Base-by-base conservation (phyloP, 164 flowering plant genomes). In the Protea cynaroides region DNA sequence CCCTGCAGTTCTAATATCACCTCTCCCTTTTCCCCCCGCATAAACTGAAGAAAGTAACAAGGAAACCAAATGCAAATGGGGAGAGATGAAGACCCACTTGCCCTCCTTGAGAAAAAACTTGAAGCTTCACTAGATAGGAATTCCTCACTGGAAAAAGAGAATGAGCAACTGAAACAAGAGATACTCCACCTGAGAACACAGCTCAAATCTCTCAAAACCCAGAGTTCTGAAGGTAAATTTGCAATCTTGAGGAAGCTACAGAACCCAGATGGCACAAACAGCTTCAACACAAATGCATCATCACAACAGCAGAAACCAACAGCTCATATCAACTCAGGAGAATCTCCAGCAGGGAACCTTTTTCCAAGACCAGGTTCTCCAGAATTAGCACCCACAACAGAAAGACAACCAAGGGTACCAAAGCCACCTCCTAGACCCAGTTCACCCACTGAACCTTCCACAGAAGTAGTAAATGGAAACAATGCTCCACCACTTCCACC, bases 111-210 rank as follows among this genome's bases (percentile, higher is more conserved):
- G 75, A 77, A 70, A 71, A 81, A 86, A 47, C 78, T 81, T 0
- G 79, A 76, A 65, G 77, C 78, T 58, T 69, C 78, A 17, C 62
- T 70, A 22, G 73, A 61, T 61, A 82, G 72, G 69, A 80, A 65
- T 47, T 68, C 53, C 17, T 67, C 40, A 3, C 74, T 89, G 65
- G 84, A 79, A 80, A 77, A 73, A 62, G 89, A 89, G 71, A 89
- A 89, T 58, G 76, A 75, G 58, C 87, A 84, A 50, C 74, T 89
- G 25, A 80, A 73, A 65, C 86, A 81, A 65, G 92, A 89, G 78
- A 70, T 84, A 0, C 47, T 59, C 0, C 80, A 71, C 29, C 76
- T 88, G 0, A 80, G 57, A 68, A 65, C 79, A 8, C 84, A 86
- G 47, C 37, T 86, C 24, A 58, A 63, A 14, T 66, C 79, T 1